A percentile compares a stretch with the other conserved stretches of the same genome.
Evolutionary conservation across 768 basidiomycete species (phyloP).

Genomic region (Leccinum longicurvipes): DNA sequence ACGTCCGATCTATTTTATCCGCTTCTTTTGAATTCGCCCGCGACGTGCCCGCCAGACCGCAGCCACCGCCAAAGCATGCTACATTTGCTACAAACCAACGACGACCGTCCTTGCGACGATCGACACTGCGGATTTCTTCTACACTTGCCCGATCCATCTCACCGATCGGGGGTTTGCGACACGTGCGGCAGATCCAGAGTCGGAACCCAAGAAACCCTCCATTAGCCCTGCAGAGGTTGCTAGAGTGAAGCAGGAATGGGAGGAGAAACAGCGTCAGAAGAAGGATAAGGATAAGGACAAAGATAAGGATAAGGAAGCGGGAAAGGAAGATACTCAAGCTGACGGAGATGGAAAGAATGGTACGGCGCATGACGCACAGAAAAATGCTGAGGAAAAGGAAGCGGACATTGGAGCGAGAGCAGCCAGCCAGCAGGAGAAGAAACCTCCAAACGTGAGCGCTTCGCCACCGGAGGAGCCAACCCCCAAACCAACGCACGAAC

Average conservation of each 20-base stretch:
- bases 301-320: slow-evolving; percentile 53
- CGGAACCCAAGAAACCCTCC: slow-evolving; percentile 34
- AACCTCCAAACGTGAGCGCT: slow-evolving; percentile 26
- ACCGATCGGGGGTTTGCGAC: slow-evolving; percentile 74
- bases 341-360: slow-evolving; percentile 33
- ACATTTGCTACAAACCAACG: slow-evolving; percentile 75
- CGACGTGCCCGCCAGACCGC: slow-evolving; percentile 49
- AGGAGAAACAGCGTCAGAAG: slow-evolving; percentile 64
- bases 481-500: slow-evolving; percentile 56
- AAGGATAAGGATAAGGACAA: slow-evolving; percentile 52
- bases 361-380: slow-evolving; percentile 1
- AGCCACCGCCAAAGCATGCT: slow-evolving; percentile 76
- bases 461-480: slow-evolving; percentile 33
- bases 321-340: slow-evolving; percentile 33
- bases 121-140: slow-evolving; percentile 82
- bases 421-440: slow-evolving; percentile 21
- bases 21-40: neutral
- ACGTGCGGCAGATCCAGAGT: slow-evolving; percentile 40
- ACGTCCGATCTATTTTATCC: slow-evolving; percentile 28
- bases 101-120: slow-evolving; percentile 81
- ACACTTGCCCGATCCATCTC: slow-evolving; percentile 80
- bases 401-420: slow-evolving; percentile 33
- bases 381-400: slow-evolving; percentile 33
- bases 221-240: slow-evolving; percentile 68
- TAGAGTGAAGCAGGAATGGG: slow-evolving; percentile 78